Conservation (phyloP, 139 green algal genomes). For the Chlamydomonas incerta region DNA sequence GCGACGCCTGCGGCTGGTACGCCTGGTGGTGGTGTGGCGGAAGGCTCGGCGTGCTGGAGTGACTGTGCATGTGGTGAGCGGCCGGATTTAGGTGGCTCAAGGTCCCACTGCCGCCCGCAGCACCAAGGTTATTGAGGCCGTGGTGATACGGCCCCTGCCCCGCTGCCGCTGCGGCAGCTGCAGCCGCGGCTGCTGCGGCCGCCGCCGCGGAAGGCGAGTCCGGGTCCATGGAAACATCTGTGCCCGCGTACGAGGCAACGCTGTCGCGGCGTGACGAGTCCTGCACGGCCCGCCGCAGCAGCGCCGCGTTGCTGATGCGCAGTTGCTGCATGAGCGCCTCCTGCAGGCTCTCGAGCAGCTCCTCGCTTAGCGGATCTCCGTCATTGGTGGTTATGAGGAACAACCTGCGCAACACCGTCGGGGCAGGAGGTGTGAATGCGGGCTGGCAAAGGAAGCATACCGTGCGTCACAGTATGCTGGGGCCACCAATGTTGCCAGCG, state of each 20-base stretch:
- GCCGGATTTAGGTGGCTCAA: conserved; percentile 6
- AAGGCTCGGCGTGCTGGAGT: not conserved
- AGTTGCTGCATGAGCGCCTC: not conserved
- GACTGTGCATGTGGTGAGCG: not conserved
- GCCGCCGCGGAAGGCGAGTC: conserved; percentile 8
- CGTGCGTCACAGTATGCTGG: too few relatives aligned
- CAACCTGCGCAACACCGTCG: too few relatives aligned
- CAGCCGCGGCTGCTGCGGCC: not conserved
- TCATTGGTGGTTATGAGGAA: conserved; percentile 20
- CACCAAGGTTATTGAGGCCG: not conserved
- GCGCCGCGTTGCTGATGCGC: not conserved
- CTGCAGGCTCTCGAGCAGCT: not conserved
- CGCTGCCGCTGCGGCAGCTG: not conserved
- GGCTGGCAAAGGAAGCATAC: too few relatives aligned
- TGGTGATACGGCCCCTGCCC: not conserved
- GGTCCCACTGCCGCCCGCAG: not conserved
- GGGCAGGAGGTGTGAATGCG: too few relatives aligned
- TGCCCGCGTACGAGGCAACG: conserved; percentile 18
- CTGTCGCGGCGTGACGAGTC: conserved; percentile 8
- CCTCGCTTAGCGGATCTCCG: conserved; percentile 1
- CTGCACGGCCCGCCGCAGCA: not conserved
- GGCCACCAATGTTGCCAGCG: too few relatives aligned
- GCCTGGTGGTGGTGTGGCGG: not conserved
- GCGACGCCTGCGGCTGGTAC: not conserved
- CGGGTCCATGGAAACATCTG: conserved; percentile 8